A percentile compares a stretch with the other conserved stretches of the same genome.
Evolutionary conservation across 805 yeast genomes (phyloP).

Genomic region (Candida stauntonica): DNA sequence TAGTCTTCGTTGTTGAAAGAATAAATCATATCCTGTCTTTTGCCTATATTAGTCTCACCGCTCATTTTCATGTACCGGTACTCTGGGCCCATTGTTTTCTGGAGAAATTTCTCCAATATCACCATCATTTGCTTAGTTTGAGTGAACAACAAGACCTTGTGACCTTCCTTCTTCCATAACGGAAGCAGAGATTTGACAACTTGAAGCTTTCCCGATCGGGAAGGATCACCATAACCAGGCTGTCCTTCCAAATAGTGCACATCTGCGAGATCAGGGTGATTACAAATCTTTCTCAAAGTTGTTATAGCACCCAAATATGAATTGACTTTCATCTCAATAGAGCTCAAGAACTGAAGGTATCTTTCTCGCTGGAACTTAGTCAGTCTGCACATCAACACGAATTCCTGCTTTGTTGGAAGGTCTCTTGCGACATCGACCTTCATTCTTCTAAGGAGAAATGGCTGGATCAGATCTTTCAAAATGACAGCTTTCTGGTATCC

Average conservation of each 20-base stretch:
- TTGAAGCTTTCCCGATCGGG: conserved; percentile 83
- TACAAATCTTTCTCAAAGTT: conserved; percentile 84
- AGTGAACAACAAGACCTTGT: conserved; percentile 79
- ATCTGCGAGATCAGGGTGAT: conserved; percentile 85
- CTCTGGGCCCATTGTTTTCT: conserved; percentile 30
- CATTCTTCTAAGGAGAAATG: conserved; percentile 80
- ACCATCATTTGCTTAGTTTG: conserved; percentile 94
- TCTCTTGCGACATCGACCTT: conserved; percentile 95
- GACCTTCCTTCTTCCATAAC: conserved; percentile 73
- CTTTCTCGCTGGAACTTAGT: conserved; percentile 71
- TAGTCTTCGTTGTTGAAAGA: conserved; percentile 59
- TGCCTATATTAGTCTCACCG: conserved; percentile 80
- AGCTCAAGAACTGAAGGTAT: conserved; percentile 68
- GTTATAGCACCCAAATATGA: conserved; percentile 88
- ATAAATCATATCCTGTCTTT: conserved; percentile 78
- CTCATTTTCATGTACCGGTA: conserved; percentile 81
- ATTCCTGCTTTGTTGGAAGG: conserved; percentile 87
- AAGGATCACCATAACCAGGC: conserved; percentile 48
- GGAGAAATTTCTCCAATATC: conserved; percentile 68
- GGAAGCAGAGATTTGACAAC: conserved; percentile 72
- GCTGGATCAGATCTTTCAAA: conserved; percentile 80
- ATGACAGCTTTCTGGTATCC: conserved; percentile 96
- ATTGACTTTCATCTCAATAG: conserved; percentile 73
- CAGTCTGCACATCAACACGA: conserved; percentile 86
- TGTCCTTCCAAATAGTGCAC: conserved; percentile 32